Evolutionary conservation across 1,139 yeast genomes (phyloP).

Genomic region (Petasospora rhodanensis): DNA sequence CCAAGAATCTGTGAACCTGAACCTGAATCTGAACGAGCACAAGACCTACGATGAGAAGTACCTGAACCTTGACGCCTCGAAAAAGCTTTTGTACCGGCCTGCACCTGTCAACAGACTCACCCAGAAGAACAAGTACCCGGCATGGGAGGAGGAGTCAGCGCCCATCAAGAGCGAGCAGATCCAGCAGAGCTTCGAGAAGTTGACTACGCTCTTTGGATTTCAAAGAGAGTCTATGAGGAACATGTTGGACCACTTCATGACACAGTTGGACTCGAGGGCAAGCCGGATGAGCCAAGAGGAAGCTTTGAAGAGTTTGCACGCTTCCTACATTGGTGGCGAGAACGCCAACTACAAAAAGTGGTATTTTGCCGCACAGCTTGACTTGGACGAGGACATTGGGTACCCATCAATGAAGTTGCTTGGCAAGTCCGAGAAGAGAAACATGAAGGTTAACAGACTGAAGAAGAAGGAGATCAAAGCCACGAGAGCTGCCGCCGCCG

Average conservation of each 20-base stretch:
- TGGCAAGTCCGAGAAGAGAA: constrained; percentile 32
- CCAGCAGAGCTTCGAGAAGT: constrained; percentile 47
- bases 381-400: constrained; percentile 58
- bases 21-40: too few species aligned
- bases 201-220: constrained; percentile 60
- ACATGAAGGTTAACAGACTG: constrained; percentile 31
- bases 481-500: constrained; percentile 28
- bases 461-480: constrained; percentile 31
- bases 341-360: constrained; percentile 66
- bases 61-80: too few species aligned
- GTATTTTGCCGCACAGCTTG: constrained; percentile 71
- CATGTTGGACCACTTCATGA: constrained; percentile 60
- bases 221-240: constrained; percentile 59
- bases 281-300: constrained; percentile 53
- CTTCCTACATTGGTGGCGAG: constrained; percentile 69
- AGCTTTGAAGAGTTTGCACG: constrained; percentile 60
- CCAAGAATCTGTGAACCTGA: too few species aligned
- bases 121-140: too few species aligned
- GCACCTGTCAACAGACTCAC: too few species aligned
- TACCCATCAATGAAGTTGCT: constrained; percentile 37
- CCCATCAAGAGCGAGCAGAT: constrained; percentile 46
- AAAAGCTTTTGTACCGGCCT: too few species aligned
- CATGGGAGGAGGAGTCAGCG: too few species aligned
- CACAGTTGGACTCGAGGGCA: constrained; percentile 63
- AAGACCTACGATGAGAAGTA: too few species aligned